These are phyloP conservation scores for Dactylella cylindrospora DNA, from an alignment of 2,329 filamentous ascomycete genomes.

Conservation along the genomic window DNA sequence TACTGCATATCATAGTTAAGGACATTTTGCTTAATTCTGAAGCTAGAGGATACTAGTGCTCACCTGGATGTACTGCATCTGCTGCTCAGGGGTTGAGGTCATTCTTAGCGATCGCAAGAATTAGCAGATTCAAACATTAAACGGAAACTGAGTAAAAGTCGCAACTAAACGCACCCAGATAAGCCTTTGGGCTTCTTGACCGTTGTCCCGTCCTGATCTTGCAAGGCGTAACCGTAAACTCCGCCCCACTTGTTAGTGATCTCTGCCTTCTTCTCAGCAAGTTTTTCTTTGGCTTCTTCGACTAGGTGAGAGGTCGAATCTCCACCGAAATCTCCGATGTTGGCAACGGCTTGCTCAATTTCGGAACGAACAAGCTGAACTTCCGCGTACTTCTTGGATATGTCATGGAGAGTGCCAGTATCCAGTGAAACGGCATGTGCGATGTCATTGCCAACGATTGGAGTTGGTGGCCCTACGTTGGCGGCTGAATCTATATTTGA, in stretches of 20 bases:
- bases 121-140: too few species aligned
- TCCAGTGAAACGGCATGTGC: conserved; percentile 13
- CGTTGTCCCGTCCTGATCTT: conserved; percentile 5
- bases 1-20: conserved; percentile 14
- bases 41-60: background rate
- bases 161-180: conserved; percentile 21
- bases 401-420: conserved; percentile 23
- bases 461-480: conserved; percentile 21
- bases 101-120: background rate
- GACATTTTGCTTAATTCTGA: background rate
- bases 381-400: conserved; percentile 30
- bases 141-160: background rate
- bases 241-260: conserved; percentile 40
- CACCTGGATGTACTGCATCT: conserved; percentile 42
- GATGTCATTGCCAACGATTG: conserved; percentile 37
- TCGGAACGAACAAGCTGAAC: conserved; percentile 23
- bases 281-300: conserved; percentile 21
- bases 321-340: conserved; percentile 2
- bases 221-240: conserved; percentile 27
- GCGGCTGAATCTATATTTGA: conserved; percentile 5
- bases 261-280: conserved; percentile 29
- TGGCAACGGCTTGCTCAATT: conserved; percentile 17
- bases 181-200: conserved; percentile 33
- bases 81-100: conserved; percentile 30
- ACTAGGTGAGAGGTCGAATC: conserved; percentile 1